Evolutionary conservation across 345 rosid species (phyloP).

Genomic region (Populus davidiana): DNA sequence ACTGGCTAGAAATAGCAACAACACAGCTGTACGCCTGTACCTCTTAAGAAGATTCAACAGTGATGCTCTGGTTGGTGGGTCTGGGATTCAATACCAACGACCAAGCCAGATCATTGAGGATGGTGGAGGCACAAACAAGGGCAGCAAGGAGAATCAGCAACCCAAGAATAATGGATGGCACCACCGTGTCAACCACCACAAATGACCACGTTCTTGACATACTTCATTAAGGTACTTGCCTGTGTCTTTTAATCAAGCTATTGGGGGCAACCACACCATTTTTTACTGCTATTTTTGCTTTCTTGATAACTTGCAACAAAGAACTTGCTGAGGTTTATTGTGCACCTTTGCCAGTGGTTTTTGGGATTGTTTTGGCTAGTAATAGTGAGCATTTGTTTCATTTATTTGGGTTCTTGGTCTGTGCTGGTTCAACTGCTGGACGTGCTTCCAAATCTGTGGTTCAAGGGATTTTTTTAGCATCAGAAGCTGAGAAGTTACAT

Average conservation of each 20-base stretch:
- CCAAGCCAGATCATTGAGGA: slow-evolving; percentile 9
- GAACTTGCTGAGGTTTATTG: slow-evolving; percentile 79
- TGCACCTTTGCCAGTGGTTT: slow-evolving; percentile 82
- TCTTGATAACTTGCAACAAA: slow-evolving; percentile 80
- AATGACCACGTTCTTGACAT: slow-evolving; percentile 54
- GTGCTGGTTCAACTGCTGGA: slow-evolving; percentile 89
- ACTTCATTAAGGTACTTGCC: slow-evolving; percentile 89
- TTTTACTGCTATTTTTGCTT: slow-evolving; percentile 91
- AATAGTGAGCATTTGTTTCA: slow-evolving; percentile 90
- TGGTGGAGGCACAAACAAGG: slow-evolving; percentile 99
- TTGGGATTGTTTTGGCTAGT: slow-evolving; percentile 87
- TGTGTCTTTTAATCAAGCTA: slow-evolving; percentile 93
- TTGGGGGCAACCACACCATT: slow-evolving; percentile 97
- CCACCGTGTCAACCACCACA: slow-evolving; percentile 28
- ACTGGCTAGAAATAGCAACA: no score
- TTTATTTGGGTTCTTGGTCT: slow-evolving; percentile 84
- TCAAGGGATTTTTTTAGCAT: slow-evolving; percentile 74
- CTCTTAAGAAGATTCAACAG: no score
- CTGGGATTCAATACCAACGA: no score
- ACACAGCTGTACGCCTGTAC: no score
- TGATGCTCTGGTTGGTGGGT: no score
- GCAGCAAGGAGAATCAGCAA: slow-evolving; percentile 97
- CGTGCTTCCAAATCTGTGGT: slow-evolving; percentile 92
- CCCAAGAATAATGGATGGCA: slow-evolving; percentile 46
- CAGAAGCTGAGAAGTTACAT: slow-evolving; percentile 90